Conservation (phyloP, 1,139 yeast species). For the Entelexis paramagnoliae region DNA sequence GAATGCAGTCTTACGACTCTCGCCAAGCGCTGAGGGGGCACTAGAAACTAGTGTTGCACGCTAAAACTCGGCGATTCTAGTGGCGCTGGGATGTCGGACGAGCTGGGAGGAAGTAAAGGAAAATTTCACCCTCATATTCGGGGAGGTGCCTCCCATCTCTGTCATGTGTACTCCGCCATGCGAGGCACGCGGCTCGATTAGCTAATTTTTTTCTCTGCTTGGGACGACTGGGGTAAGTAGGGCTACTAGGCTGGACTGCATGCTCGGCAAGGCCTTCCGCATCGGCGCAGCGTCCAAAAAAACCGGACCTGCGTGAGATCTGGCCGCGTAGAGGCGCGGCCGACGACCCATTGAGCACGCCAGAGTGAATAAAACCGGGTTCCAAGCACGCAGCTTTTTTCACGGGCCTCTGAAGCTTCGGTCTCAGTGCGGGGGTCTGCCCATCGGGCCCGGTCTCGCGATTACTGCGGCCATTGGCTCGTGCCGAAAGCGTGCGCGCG, state of each 20-base stretch:
- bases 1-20: constrained; percentile 12
- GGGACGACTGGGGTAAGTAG: constrained; percentile 1
- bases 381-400: background rate
- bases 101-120: background rate
- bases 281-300: background rate
- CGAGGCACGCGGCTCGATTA: constrained; percentile 6
- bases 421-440: background rate
- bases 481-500: background rate
- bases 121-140: constrained; percentile 2
- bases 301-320: background rate
- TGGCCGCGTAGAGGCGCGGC: background rate
- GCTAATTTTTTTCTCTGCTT: constrained; percentile 1
- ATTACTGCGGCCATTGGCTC: background rate
- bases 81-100: background rate
- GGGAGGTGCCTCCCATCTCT: background rate
- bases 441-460: background rate
- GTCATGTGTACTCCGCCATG: background rate
- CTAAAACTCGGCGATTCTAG: background rate
- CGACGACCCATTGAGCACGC: background rate
- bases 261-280: background rate
- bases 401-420: background rate
- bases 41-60: constrained; percentile 5
- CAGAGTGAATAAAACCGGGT: background rate
- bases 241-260: background rate
- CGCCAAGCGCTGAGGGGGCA: constrained; percentile 15